A percentile compares a stretch with the other conserved stretches of the same genome.
Conservation (phyloP, 2,329 filamentous ascomycete genomes). For the Akanthomyces muscarius region DNA sequence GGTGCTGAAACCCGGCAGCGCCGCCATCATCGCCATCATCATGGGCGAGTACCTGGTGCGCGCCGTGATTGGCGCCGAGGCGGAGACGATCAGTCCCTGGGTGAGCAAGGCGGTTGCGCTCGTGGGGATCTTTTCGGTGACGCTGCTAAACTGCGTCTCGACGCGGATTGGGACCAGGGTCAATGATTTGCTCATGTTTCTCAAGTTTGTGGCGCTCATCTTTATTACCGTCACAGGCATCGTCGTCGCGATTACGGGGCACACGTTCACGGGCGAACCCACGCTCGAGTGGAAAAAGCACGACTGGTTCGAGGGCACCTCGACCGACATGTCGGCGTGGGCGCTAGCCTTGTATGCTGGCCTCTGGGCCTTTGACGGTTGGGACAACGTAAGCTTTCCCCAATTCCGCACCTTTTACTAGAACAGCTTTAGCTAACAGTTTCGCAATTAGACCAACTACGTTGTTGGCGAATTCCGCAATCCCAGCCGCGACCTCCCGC, state of each 20-base stretch:
- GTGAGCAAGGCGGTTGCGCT: constrained; percentile 86
- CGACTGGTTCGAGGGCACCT: constrained; percentile 86
- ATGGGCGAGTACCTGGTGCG: constrained; percentile 97
- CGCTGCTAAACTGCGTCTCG: constrained; percentile 83
- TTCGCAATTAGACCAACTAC: constrained; percentile 73
- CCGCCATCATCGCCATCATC: constrained; percentile 94
- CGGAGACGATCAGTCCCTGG: constrained; percentile 76
- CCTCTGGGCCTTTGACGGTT: constrained; percentile 96
- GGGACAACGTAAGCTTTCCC: constrained; percentile 80
- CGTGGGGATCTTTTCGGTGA: constrained; percentile 70
- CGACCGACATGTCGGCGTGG: constrained; percentile 75
- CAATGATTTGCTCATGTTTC: constrained; percentile 91
- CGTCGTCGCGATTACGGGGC: constrained; percentile 81
- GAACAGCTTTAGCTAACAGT: constrained; percentile 15
- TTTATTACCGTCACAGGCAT: constrained; percentile 85
- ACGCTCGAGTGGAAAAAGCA: constrained; percentile 82
- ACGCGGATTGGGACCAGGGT: constrained; percentile 82
- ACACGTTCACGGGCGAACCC: constrained; percentile 69
- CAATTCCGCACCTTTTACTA: too few species aligned
- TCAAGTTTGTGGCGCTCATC: constrained; percentile 88
- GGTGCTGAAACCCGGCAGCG: constrained; percentile 87
- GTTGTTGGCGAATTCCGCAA: constrained; percentile 96
- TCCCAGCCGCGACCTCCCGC: constrained; percentile 80
- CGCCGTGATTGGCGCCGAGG: constrained; percentile 81
- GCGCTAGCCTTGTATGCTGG: constrained; percentile 93